phyloP scores from a whole-genome alignment of 331 rosid species.

The Acacia concinna region DNA sequence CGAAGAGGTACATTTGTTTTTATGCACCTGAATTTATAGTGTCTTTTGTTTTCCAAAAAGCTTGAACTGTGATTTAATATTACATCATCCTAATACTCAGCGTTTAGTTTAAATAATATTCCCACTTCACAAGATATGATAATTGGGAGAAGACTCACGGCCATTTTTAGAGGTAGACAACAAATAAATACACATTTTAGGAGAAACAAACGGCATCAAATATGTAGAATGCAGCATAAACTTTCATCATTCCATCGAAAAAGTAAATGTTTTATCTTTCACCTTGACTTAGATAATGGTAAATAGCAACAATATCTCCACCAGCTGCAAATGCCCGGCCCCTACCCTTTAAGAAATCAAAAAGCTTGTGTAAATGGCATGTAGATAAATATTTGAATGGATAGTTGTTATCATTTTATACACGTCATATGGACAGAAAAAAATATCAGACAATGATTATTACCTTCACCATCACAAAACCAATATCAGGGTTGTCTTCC shows the following conservation, averaged over 20 bases:
- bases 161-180: not conserved
- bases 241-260: not conserved
- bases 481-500: constrained; percentile 83
- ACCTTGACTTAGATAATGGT: constrained; percentile 59
- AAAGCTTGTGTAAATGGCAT: constrained; percentile 23
- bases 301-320: constrained; percentile 79
- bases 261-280: not conserved
- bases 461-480: constrained; percentile 78
- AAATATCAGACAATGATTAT: not conserved
- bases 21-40: not conserved
- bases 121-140: not conserved
- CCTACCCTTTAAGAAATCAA: constrained; percentile 63
- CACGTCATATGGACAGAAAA: not conserved
- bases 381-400: not conserved
- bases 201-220: not conserved
- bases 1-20: not conserved
- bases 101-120: not conserved
- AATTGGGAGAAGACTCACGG: not conserved
- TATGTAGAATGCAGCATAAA: not conserved
- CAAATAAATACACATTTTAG: constrained; percentile 5
- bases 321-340: constrained; percentile 91
- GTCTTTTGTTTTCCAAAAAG: not conserved
- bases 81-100: not conserved
- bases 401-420: not conserved
- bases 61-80: not conserved